Base-by-base conservation (phyloP, 768 basidiomycete genomes). In the Psilocybe cubensis region DNA sequence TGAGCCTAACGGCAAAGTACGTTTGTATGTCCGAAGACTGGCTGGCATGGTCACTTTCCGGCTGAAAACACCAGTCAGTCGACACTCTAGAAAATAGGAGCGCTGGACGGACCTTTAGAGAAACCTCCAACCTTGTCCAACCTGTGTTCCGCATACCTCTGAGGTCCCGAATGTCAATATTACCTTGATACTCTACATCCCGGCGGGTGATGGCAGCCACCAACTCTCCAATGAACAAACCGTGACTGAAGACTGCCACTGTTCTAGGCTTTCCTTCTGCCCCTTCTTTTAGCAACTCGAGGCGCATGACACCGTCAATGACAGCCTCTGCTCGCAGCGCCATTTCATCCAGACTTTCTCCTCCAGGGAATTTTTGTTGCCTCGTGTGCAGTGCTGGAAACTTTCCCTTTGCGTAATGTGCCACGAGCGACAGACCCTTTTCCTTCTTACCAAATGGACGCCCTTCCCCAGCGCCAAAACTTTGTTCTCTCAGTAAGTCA, bases 241-340 rank as follows among this genome's bases (percentile, higher is more conserved):
- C 89, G 69, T 94, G 91, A 70, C 90, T 91, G 45, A 91, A 85
- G 35, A 92, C 63, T 1, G 84, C 89, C 23, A 92, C 68, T 58
- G 86, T 57, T 66, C 31, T 74, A 72, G n/a, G 75, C 74, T 41
- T 71, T 65, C 56, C 47, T 4, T 65, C 70, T 14, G 73, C 76
- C 10, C 73, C 68, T 52, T 72, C 77, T 20, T 76, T 65, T 67
- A 69, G 59, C n/a, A 91, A 70, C 61, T 87, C 79, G 3, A 86
- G 82, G 63, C 88, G 64, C 8, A 91, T 65, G 17, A 87, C 65
- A 4, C 84, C 75, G 9, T 80, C 67, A 25, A 91, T 71, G 14
- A 76, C 79, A 33, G 70, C 67, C 28, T 78, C 74, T 1, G 89
- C 89, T 6, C 91, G 78, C 29, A 43, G 63, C 17, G 76, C 79